Percentiles rank a stretch among this genome's conserved stretches.
phyloP scores from a whole-genome alignment of 306 rosid genomes.

The Bauhinia variegata region DNA sequence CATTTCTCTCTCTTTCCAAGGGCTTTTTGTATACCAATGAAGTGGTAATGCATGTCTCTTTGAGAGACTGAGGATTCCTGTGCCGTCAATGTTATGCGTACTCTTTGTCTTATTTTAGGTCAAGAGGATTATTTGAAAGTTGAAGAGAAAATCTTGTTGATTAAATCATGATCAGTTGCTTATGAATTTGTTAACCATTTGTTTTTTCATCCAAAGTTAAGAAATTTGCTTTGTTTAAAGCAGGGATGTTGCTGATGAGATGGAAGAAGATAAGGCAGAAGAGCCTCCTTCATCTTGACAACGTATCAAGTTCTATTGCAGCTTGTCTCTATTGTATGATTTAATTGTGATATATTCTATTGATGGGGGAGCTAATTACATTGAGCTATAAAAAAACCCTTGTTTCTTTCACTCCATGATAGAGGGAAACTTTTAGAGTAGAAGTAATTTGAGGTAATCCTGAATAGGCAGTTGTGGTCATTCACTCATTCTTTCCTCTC shows the following conservation, averaged over 20 bases:
- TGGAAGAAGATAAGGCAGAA: slow-evolving; percentile 61
- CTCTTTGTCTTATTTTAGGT: neutral
- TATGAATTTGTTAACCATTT: slow-evolving; percentile 14
- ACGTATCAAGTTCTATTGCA: slow-evolving; percentile 25
- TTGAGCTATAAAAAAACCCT: slow-evolving; percentile 7
- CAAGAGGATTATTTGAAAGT: neutral
- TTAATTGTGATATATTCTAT: neutral
- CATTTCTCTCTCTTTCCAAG: neutral
- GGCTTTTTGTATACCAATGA: neutral
- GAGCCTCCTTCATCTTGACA: slow-evolving; percentile 42
- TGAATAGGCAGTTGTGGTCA: slow-evolving; percentile 1
- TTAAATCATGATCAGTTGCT: slow-evolving; percentile 5
- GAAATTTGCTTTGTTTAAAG: slow-evolving; percentile 18
- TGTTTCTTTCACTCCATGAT: neutral
- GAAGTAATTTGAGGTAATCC: slow-evolving; percentile 23
- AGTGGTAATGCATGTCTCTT: neutral
- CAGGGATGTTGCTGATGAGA: slow-evolving; percentile 59
- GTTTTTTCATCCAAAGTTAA: slow-evolving; percentile 23
- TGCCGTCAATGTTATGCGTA: neutral
- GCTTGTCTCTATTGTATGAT: slow-evolving; percentile 14
- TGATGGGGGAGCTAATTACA: slow-evolving; percentile 18
- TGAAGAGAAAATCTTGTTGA: neutral
- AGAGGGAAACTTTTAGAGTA: slow-evolving; percentile 22
- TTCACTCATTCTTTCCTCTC: neutral
- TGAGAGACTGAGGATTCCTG: neutral